phyloP scores from a whole-genome alignment of 805 yeast species.

The Cyberlindnera xylosilytica region DNA sequence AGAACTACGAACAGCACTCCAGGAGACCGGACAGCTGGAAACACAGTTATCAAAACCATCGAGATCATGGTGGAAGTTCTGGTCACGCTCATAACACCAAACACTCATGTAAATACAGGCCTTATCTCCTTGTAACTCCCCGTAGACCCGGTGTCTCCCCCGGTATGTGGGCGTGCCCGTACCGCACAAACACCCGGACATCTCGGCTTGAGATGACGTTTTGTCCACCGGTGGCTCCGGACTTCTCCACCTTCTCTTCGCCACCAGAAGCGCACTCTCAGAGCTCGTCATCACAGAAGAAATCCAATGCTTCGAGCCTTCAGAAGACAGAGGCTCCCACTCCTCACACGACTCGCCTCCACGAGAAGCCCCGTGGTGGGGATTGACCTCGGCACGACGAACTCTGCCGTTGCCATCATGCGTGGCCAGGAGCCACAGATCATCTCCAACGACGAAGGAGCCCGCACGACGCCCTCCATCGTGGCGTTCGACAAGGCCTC shows the following conservation, averaged over 20 bases:
- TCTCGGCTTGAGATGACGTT: no score
- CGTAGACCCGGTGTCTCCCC: no score
- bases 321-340: not conserved
- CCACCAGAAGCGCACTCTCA: no score
- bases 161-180: no score
- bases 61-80: not conserved
- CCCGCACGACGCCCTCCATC: conserved; percentile 75
- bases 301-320: not conserved
- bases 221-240: no score
- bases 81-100: not conserved
- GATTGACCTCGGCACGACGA: conserved; percentile 82
- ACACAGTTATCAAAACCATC: not conserved
- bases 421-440: conserved; percentile 61
- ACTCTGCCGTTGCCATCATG: conserved; percentile 80
- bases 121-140: not conserved
- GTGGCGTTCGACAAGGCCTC: conserved; percentile 55
- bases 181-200: no score
- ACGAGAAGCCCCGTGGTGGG: conserved; percentile 51
- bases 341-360: not conserved
- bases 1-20: conserved; percentile 7
- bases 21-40: conserved; percentile 2
- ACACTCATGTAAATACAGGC: not conserved
- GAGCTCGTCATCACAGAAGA: no score
- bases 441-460: conserved; percentile 75
- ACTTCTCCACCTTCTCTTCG: no score